Base-by-base conservation (phyloP, 495 filamentous ascomycete genomes). In the Neurospora sp. region DNA sequence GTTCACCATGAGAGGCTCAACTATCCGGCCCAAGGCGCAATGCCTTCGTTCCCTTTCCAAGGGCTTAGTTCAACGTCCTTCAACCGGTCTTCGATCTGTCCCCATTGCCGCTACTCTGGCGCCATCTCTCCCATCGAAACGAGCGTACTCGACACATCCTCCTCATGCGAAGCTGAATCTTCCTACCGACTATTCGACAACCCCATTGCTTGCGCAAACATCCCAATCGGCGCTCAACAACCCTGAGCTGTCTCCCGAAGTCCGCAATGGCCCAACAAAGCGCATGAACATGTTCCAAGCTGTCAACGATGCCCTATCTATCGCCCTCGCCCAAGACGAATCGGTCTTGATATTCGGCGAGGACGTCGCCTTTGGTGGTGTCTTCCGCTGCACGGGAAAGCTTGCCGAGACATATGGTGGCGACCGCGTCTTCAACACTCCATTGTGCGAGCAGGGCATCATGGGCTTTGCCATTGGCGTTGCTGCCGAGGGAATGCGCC, bases 401-500 rank as follows among this genome's bases (percentile, higher is more conserved):
- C 88, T 99, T 11, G 89, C 93, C 35, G 90, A 91, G 61, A 91
- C 92, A 71, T 98, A 96, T 80, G 96, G 96, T 5, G 86, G 89
- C 20, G 92, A 95, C 73, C 86, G 96, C 69, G 94, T 99, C 39
- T 99, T 99, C 85, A 99, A 99, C 80, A 98, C 96, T 27, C 96
- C 96, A 2, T 82, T 99, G 76, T 91, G 90, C 14, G 96, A 99
- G 77, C 96, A 98, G 81, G 96, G 96, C 1, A 97, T 99, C 76
- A 88, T 95, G 70, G 96, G 96, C 0, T 98, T 98, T 77, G 96
- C 91, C 12, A 93, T 97, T 77, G 96, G 96, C 2, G 88, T 90
- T 20, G 95, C 95, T 0, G 91, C 93, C 22, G 91, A 97, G 82
- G 96, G 96, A 7, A 93, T 97, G 92, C 92, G 91, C 70, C 92